Base-by-base conservation (phyloP, 352 stramenopile species). In the Hyphochytrium catenoides region DNA sequence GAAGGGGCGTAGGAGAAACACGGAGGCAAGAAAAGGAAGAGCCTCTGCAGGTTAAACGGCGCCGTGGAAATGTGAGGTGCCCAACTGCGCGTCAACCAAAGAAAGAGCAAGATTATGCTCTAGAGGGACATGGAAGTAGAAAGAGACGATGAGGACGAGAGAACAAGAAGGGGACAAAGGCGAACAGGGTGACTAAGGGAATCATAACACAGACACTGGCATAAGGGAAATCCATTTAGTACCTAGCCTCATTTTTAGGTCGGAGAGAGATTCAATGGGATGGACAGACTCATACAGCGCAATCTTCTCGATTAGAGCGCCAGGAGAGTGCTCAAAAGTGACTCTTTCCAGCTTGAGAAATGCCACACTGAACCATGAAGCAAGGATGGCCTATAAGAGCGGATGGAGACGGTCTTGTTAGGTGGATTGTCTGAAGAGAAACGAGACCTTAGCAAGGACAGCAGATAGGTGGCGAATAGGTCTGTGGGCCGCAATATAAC, bases 281-380 rank as follows among this genome's bases (percentile, higher is more conserved):
- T 96, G 85, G 1, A 96, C 85, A 4, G 74, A 74, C 44, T 96
- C 84, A 47, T 91, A 91, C 8, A 64, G 69, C 45, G 89, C 90
- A 45, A 96, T 93, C 47, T 87, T 86, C 52, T 96, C 85, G 33
- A 96, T 66, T 1, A 94, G 58, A 9, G 68, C 67, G 0, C 83
- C 83, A 26, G 74, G 52, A 8, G 83, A 93, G 23, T 69, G 48
- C 27, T 94, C 70, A 45, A 93, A 95, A 8, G 81, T 94, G 26
- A 96, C 85, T 30, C 79, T 61, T 47, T 76, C 54, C 16, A 92
- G 54, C 20, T 76, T 62, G 22, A 95, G 39, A 33, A 93, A 85
- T 11, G 74, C 79, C 17, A 86, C 76, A 29, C 65, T 75, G 43
- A 95, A 94, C 65, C 82, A 91, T 16, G 67, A 73, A 3, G 74